These are phyloP conservation scores for Pythium dissimile DNA, from an alignment of 352 stramenopile genomes.

Conservation along the genomic window DNA sequence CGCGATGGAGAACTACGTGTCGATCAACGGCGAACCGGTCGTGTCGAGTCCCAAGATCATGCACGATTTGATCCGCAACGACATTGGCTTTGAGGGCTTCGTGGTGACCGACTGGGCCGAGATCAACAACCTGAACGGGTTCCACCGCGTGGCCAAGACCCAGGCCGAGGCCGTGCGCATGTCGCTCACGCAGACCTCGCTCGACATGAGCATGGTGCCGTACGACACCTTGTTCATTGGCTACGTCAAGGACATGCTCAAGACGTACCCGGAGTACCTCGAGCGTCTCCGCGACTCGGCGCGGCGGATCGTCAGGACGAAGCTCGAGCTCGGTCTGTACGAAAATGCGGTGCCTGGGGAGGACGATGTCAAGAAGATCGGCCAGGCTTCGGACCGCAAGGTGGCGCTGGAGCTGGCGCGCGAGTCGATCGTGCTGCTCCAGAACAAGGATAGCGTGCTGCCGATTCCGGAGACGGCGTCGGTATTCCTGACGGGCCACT, in stretches of 20 bases:
- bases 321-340: slow-evolving; percentile 26
- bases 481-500: slow-evolving; percentile 72
- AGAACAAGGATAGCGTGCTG: slow-evolving; percentile 72
- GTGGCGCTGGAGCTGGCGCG: slow-evolving; percentile 22
- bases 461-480: slow-evolving; percentile 31
- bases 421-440: slow-evolving; percentile 66
- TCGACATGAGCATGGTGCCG: slow-evolving; percentile 85
- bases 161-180: slow-evolving; percentile 35
- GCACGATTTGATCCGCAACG: slow-evolving; percentile 34
- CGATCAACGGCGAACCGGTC: slow-evolving; percentile 90
- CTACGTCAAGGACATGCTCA: slow-evolving; percentile 22
- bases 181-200: slow-evolving; percentile 49
- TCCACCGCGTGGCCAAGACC: slow-evolving; percentile 45
- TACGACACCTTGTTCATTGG: slow-evolving; percentile 30
- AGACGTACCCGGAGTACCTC: slow-evolving; percentile 22
- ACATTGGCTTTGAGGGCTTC: slow-evolving; percentile 68
- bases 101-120: slow-evolving; percentile 82
- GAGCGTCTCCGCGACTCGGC: slow-evolving; percentile 20
- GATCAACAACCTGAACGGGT: slow-evolving; percentile 66
- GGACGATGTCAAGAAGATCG: slow-evolving; percentile 30
- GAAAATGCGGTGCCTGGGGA: slow-evolving; percentile 21
- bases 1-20: slow-evolving; percentile 94
- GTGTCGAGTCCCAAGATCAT: slow-evolving; percentile 77
- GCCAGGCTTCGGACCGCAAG: slow-evolving; percentile 15
- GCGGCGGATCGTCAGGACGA: slow-evolving; percentile 23